These are phyloP conservation scores for Xylariomycetidae sp. DNA, from an alignment of 2,329 filamentous ascomycete species.

Conservation along the genomic window DNA sequence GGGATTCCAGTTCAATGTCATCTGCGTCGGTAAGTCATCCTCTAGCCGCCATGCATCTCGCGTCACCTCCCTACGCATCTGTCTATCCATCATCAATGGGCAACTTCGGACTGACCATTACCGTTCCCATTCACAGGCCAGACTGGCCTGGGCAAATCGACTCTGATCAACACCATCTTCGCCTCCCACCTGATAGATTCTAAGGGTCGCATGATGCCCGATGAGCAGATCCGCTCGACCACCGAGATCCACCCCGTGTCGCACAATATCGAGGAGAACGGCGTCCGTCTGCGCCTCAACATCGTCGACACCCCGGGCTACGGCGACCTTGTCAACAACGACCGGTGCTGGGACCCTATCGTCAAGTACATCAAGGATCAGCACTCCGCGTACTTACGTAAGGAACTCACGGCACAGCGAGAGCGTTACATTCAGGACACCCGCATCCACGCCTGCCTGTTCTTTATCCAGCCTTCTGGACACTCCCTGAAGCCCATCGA, in stretches of 20 bases:
- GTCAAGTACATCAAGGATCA: conserved; percentile 99
- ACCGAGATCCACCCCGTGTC: conserved; percentile 98
- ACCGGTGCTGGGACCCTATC: conserved; percentile 99
- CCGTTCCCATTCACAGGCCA: conserved; percentile 59
- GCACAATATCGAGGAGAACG: conserved; percentile 99
- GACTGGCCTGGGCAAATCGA: conserved; percentile 97
- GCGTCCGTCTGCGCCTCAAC: conserved; percentile 93
- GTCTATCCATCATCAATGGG: conserved; percentile 1
- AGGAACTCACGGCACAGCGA: conserved; percentile 97
- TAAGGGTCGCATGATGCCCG: conserved; percentile 88
- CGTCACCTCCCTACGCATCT: conserved; percentile 3
- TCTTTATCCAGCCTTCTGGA: conserved; percentile 98
- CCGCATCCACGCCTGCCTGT: conserved; percentile 97
- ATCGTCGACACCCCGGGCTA: conserved; percentile 99
- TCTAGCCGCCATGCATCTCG: conserved; percentile 2
- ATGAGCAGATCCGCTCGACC: conserved; percentile 89
- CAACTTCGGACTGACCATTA: conserved; percentile 24
- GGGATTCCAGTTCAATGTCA: conserved; percentile 99
- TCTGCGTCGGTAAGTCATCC: conserved; percentile 82
- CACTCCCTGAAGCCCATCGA: conserved; percentile 99
- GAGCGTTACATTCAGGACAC: conserved; percentile 99
- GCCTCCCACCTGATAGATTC: conserved; percentile 98
- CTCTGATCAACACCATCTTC: conserved; percentile 99
- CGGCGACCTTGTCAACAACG: conserved; percentile 98
- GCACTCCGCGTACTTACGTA: conserved; percentile 97